Evolutionary conservation across 1,139 yeast species (phyloP), one percentile per base, ranked within the genome.

Genomic region (Kurtzmaniella quercitrusa): DNA sequence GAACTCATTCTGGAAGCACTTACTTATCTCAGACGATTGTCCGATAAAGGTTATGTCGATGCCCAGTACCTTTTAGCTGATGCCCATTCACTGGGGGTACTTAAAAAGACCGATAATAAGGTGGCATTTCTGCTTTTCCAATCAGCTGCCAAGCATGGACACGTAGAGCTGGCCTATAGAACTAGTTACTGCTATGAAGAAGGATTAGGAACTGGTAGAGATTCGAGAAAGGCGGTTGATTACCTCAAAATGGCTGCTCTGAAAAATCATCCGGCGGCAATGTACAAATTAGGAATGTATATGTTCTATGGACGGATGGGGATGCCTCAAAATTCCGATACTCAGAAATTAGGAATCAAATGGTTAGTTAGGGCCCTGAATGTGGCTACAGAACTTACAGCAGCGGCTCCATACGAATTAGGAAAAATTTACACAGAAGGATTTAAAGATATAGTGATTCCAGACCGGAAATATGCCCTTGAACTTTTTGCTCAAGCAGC

Each of bases 61-160:
- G 95, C 98, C 0, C 98, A 91, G 60, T 93, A 91, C 59, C 72
- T 91, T 34, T 68, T 93, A 37, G 98, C 82, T 15, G 98, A 93
- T 62, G 93, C 94, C 0, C 83, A 82, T 59, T 79, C 93, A 21
- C 83, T 93, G 3, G 96, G 96, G 1, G 90, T 90, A 0, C 74
- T 90, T 46, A 95, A 94, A 0, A 86, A 84, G 57, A 73, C 85
- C n/a, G 96, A 90, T 44, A 74, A 84, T 54, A 78, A 77, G 50
- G 93, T 87, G 51, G 86, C 97, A 2, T 85, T 88, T 53, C 55
- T 66, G 2, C 74, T 87, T 44, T 93, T 93, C 61, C 91, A 85
- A 59, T 71, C 88, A 31, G 96, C 98, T 7, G 96, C 96, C 6
- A 93, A 91, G 61, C 93, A 87, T 53, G 95, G 93, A 18, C 98